Base-by-base conservation (phyloP, 2,329 filamentous ascomycete species). In the Talaromyces sp. region DNA sequence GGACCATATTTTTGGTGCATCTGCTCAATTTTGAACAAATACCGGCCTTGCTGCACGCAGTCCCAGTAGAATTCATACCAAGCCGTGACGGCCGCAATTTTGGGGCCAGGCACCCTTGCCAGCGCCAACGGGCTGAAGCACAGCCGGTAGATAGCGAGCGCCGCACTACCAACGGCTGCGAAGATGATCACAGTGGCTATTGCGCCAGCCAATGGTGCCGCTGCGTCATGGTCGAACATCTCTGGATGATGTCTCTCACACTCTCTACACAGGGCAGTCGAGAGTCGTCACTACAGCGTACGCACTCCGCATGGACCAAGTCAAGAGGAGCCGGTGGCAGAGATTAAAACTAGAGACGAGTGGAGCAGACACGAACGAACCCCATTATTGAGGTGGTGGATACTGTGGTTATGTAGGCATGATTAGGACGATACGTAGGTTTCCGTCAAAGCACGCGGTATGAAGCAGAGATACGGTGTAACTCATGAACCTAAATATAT, bases 51-150 rank as follows among this genome's bases (percentile, higher is more conserved):
- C 31, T 58, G 62, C 63, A 70, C 45, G 16, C 71, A 68, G 64
- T 74, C 71, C 63, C 70, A 73, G 63, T 73, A 74, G 39, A 70
- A 70, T 39, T 74, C 72, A 58, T 73, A 73, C 71, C 71, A 73
- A 49, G 62, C 59, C 19, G 69, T 70, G 13, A 69, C 19, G 19
- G 71, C 72, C 22, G 64, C 64, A 68, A 58, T 67, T 71, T 63
- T 66, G 14, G 72, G 73, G 10, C 73, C 73, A 19, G 73, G 72
- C 37, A 73, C 66, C n/a, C 68, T 66, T 52, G 70, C 69, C 43
- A 74, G 57, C 4, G 70, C 69, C 50, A 75, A 56, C 5, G 69
- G 71, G 61, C 70, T 69, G 66, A 74, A 68, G 60, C 68, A 70
- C 14, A 73, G 66, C 1, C 73, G 71, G 49, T 73, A 73, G 33